These are phyloP conservation scores for Termitomyces sp. DNA, from an alignment of 768 basidiomycete genomes.

Conservation along the genomic window DNA sequence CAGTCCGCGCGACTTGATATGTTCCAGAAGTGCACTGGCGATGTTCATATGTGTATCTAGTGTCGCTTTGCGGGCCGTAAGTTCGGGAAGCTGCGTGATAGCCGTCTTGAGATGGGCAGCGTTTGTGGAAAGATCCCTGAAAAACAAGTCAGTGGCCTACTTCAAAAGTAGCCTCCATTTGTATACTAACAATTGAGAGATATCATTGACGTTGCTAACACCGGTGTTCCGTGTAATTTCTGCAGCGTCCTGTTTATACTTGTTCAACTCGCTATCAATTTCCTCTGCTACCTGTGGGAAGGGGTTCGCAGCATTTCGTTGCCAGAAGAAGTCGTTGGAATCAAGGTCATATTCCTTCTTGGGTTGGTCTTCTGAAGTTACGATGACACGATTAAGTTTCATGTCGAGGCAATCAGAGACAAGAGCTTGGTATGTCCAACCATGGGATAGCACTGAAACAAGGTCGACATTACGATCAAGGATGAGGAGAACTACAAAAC, in stretches of 20 bases:
- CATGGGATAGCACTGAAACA: slow-evolving; percentile 89
- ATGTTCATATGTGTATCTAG: slow-evolving; percentile 99
- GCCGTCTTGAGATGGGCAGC: slow-evolving; percentile 94
- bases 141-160: not conserved
- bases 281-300: slow-evolving; percentile 99
- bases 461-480: slow-evolving; percentile 94
- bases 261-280: slow-evolving; percentile 86
- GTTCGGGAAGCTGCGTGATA: slow-evolving; percentile 92
- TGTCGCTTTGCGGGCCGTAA: slow-evolving; percentile 94
- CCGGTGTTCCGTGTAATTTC: slow-evolving; percentile 96
- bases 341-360: slow-evolving; percentile 92
- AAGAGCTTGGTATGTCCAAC: slow-evolving; percentile 98
- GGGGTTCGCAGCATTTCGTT: slow-evolving; percentile 89
- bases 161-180: not conserved
- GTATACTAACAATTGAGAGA: slow-evolving; percentile 76
- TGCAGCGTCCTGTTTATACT: slow-evolving; percentile 93
- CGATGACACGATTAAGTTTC: slow-evolving; percentile 91
- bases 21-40: slow-evolving; percentile 88
- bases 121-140: slow-evolving; percentile 85
- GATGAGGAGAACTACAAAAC: slow-evolving; percentile 73
- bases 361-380: slow-evolving; percentile 60
- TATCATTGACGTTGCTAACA: slow-evolving; percentile 92
- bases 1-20: slow-evolving; percentile 91
- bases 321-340: slow-evolving; percentile 99
- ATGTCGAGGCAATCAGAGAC: slow-evolving; percentile 97